Evolutionary conservation across 768 basidiomycete genomes (phyloP), one percentile per base, ranked within the genome.

Genomic region (Mycena sanguinolenta): DNA sequence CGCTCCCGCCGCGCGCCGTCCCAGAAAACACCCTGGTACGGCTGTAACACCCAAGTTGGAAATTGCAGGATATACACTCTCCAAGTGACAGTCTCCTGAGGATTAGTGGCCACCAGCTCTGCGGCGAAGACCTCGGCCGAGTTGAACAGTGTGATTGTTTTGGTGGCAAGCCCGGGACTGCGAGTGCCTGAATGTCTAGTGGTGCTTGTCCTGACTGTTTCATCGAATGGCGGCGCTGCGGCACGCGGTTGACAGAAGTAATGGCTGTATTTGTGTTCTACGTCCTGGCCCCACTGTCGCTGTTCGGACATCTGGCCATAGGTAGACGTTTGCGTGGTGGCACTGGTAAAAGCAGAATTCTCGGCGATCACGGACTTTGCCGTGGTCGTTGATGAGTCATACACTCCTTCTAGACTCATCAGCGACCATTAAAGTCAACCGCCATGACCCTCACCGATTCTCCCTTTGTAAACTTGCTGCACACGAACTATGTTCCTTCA

Each of bases 31-130:
- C 44, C 44, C 44, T 46, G 38, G 39, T 36, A 25, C 36, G 36
- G 57, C 19, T 14, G 57, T n/a, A 58, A 39, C 57, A 54, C 28
- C 53, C 53, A 54, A 30, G 53, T 32, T 17, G 53, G 53, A 34
- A 54, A 54, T 19, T 27, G 53, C 34, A 30, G 53, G 17, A 54
- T 32, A 32, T 30, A 27, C 8, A 54, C 53, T 54, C 53, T 54
- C 30, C 30, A 21, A 54, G 19, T 17, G 30, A 32, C 21, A 46
- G 10, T 12, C 39, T 2, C 23, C 16, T 17, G 36, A 44, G 58
- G 58, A 46, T 60, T 30, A 44, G 19, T 46, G 38, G 1, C 12
- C 42, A 14, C 58, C 39, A 21, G 25, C 28, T 12, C 10, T 4
- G 36, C 17, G 27, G 39, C 58, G 17, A n/a, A 53, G 52, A 53